Evolutionary conservation across 2,329 filamentous ascomycete species (phyloP).

Genomic region (Triangularia verruculosa): DNA sequence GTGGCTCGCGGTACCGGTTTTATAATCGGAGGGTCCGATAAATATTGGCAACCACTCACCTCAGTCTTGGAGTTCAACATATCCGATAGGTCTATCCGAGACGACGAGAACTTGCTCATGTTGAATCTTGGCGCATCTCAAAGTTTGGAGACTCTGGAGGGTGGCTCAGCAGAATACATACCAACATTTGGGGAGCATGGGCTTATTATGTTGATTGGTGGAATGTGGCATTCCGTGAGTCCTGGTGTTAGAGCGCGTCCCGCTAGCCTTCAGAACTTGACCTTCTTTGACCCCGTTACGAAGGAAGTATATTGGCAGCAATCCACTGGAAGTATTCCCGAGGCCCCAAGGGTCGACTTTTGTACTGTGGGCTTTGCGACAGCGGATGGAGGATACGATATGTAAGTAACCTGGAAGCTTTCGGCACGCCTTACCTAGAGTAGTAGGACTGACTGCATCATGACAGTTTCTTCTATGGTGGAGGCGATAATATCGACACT

Average conservation of each 20-base stretch:
- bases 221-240: neutral
- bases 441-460: neutral
- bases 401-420: no score
- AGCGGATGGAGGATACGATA: constrained; percentile 20
- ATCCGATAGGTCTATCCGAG: neutral
- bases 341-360: neutral
- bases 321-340: constrained; percentile 15
- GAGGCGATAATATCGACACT: neutral
- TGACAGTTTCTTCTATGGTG: neutral
- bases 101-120: no score
- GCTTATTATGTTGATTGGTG: constrained; percentile 19
- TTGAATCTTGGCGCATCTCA: no score
- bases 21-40: neutral
- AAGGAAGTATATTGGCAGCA: constrained; percentile 17
- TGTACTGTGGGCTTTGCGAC: constrained; percentile 15
- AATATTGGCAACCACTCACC: neutral
- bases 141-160: neutral
- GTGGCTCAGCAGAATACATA: constrained; percentile 12
- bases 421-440: no score
- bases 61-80: neutral
- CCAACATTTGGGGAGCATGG: constrained; percentile 20
- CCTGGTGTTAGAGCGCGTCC: neutral
- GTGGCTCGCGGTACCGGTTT: neutral
- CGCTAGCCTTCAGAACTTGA: constrained; percentile 17
- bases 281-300: constrained; percentile 22